Percentiles rank a stretch among this genome's conserved stretches.
phyloP scores from a whole-genome alignment of 2,329 filamentous ascomycete species.

The Elsinoe necatrix region DNA sequence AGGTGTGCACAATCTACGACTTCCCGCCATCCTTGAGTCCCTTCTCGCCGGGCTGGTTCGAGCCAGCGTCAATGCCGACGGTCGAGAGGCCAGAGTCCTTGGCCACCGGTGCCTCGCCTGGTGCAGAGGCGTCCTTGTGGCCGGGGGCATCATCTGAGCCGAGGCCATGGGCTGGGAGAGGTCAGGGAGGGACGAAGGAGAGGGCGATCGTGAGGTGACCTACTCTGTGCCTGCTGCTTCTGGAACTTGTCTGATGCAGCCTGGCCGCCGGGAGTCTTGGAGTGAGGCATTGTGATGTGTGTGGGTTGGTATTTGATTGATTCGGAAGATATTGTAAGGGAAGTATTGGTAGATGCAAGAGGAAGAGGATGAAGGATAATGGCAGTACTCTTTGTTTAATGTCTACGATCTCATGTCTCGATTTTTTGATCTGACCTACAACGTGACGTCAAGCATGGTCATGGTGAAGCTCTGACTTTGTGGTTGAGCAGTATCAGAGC shows the following conservation, averaged over 20 bases:
- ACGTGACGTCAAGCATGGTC: constrained; percentile 15
- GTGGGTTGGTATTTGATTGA: neutral
- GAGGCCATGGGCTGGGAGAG: constrained; percentile 23
- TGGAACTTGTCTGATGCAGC: constrained; percentile 28
- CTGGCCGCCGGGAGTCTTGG: constrained; percentile 27
- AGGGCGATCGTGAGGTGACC: neutral
- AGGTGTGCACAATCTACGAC: neutral
- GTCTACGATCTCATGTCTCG: neutral
- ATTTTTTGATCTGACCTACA: neutral
- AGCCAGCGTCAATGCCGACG: constrained; percentile 25
- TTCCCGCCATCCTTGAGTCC: constrained; percentile 24
- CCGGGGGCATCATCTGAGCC: constrained; percentile 29
- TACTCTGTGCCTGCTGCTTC: constrained; percentile 30
- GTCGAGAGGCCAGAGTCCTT: constrained; percentile 28
- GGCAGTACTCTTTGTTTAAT: neutral
- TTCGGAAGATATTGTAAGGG: no score
- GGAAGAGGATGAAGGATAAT: neutral
- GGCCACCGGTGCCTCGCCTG: constrained; percentile 28
- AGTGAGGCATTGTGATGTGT: constrained; percentile 19
- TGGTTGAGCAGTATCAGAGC: neutral
- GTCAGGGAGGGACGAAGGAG: neutral
- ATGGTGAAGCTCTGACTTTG: neutral
- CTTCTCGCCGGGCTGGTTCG: constrained; percentile 31
- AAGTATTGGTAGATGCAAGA: neutral
- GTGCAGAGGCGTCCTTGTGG: constrained; percentile 23